These are phyloP conservation scores for sweet orange (Citrus sinensis) DNA, from an alignment of 345 rosid species.

Conservation along the genomic window DVS_A1.0 CM039169.1:26029501-26030000, in stretches of 20 bases:
- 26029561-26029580: not conserved
- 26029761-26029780: not conserved
- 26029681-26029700: constrained; percentile 1
- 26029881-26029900: not conserved
- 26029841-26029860: not conserved
- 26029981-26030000: fast-evolving
- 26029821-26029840: not conserved
- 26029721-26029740: not conserved
- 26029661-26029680: not conserved
- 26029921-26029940: fast-evolving
- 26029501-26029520: constrained; percentile 3
- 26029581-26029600: not conserved
- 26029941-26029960: fast-evolving
- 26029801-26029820: not conserved
- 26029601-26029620: constrained; percentile 20
- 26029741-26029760: constrained; percentile 14
- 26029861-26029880: not conserved
- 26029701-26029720: not conserved
- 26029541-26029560: not conserved
- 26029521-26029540: constrained; percentile 12
- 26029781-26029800: not conserved
- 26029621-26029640: constrained; percentile 20
- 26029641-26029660: constrained; percentile 29
- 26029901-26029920: no score
- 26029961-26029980: no score